Evolutionary conservation across 495 filamentous ascomycete genomes (phyloP), one percentile per base, ranked within the genome.

Genomic region (Hypoxylon fragiforme): DNA sequence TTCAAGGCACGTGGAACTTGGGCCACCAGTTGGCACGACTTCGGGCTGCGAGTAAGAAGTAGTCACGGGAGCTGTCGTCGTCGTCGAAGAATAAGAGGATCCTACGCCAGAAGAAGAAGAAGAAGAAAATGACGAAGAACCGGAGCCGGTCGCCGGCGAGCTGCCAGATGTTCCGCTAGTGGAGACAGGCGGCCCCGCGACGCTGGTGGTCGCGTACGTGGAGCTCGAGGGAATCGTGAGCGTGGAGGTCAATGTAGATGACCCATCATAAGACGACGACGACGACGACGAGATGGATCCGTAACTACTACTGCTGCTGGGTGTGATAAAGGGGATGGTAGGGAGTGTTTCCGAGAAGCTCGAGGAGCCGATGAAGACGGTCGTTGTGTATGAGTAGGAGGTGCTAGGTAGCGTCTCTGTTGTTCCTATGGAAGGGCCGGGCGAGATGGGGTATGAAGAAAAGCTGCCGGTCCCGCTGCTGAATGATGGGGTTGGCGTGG

Each of bases 61-160:
- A 5, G 7, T 14, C 22, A n/a, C 24, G 2, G 38, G 20, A 15
- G 13, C 28, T 11, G 37, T 35, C 22, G 11, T 32, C 7, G 44
- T 37, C 15, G 19, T 39, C 8, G 44, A 21, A 7, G 15, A 54
- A 21, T 32, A 18, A 35, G 43, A 53, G 12, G 48, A 61, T 8
- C n/a, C 22, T 16, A 26, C 16, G 14, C 46, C 30, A 15, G 52
- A 55, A 13, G 43, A 49, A 41, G 35, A 40, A 0, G 52, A 49
- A 6, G 41, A 43, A 50, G 60, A 44, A 13, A n/a, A n/a, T n/a
- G 43, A 49, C 36, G 35, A 40, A 0, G 52, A 49, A 6, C 36
- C 45, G 47, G 60, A 44, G 13, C 37, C 43, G 13, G 54, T 67
- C 24, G 19, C 61, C n/a, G 61, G 54, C 13, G 54, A 60, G 19